Conservation (phyloP, 1,139 yeast genomes). For the Yamadazyma friedrichii region DNA sequence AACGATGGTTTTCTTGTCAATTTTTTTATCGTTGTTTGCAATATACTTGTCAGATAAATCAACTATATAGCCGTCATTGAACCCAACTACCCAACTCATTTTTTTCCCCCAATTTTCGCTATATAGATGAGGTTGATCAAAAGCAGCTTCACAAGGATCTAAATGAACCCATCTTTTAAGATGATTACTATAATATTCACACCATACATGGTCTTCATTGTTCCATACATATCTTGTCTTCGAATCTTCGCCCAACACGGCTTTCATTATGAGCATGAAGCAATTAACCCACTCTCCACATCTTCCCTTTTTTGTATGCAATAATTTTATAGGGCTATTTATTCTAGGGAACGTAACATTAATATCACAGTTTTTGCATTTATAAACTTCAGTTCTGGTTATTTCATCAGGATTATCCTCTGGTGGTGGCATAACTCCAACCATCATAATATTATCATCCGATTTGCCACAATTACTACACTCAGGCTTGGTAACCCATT, state of each 20-base stretch:
- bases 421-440: constrained; percentile 16
- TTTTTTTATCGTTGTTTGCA: constrained; percentile 43
- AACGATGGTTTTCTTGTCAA: constrained; percentile 49
- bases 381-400: constrained; percentile 55
- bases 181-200: constrained; percentile 71
- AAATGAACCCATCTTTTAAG: constrained; percentile 79
- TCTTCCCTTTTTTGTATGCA: constrained; percentile 67
- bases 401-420: constrained; percentile 31
- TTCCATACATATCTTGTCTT: constrained; percentile 79
- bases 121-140: constrained; percentile 77
- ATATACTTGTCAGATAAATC: constrained; percentile 77
- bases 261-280: constrained; percentile 66
- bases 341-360: constrained; percentile 70
- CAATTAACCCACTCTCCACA: constrained; percentile 98
- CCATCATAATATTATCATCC: constrained; percentile 18
- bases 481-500: constrained; percentile 74
- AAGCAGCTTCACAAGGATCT: constrained; percentile 86
- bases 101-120: constrained; percentile 88
- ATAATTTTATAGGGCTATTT: constrained; percentile 61
- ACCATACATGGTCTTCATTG: constrained; percentile 94
- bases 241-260: constrained; percentile 53
- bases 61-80: constrained; percentile 55
- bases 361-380: constrained; percentile 51
- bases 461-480: constrained; percentile 53
- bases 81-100: constrained; percentile 84